phyloP scores from a whole-genome alignment of 345 rosid genomes.

The Orychophragmus violaceus region DNA sequence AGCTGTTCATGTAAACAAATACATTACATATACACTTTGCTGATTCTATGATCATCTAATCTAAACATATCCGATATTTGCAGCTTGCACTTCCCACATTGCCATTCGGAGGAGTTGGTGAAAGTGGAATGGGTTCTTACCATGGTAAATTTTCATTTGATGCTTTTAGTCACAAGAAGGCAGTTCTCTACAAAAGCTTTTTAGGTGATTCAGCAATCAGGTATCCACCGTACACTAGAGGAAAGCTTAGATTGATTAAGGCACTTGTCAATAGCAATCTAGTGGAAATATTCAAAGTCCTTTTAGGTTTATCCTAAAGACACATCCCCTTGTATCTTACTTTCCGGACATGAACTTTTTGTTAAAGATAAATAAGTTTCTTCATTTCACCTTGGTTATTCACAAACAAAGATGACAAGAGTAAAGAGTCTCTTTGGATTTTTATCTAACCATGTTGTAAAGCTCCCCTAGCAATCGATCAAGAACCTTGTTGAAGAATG shows the following conservation, averaged over 20 bases:
- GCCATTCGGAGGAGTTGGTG: slow-evolving; percentile 95
- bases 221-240: slow-evolving; percentile 69
- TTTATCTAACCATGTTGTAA: slow-evolving; percentile 13
- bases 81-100: slow-evolving; percentile 60
- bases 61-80: neutral
- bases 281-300: slow-evolving; percentile 41
- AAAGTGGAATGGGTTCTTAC: slow-evolving; percentile 85
- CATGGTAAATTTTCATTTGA: slow-evolving; percentile 95
- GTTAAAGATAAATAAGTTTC: slow-evolving; percentile 1
- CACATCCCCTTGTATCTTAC: neutral
- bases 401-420: slow-evolving; percentile 24
- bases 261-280: slow-evolving; percentile 51
- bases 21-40: too few species aligned
- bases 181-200: slow-evolving; percentile 63
- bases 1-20: slow-evolving; percentile 59
- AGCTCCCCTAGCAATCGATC: slow-evolving; percentile 11
- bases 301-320: slow-evolving; percentile 38
- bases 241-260: slow-evolving; percentile 51
- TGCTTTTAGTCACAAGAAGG: slow-evolving; percentile 90
- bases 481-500: slow-evolving; percentile 42
- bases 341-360: neutral
- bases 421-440: slow-evolving; percentile 4
- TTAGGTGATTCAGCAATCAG: slow-evolving; percentile 51
- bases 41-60: too few species aligned
- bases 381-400: slow-evolving; percentile 16